These are phyloP conservation scores for Sisymbrium irio DNA, from an alignment of 345 rosid genomes.

Conservation along the genomic window DNA sequence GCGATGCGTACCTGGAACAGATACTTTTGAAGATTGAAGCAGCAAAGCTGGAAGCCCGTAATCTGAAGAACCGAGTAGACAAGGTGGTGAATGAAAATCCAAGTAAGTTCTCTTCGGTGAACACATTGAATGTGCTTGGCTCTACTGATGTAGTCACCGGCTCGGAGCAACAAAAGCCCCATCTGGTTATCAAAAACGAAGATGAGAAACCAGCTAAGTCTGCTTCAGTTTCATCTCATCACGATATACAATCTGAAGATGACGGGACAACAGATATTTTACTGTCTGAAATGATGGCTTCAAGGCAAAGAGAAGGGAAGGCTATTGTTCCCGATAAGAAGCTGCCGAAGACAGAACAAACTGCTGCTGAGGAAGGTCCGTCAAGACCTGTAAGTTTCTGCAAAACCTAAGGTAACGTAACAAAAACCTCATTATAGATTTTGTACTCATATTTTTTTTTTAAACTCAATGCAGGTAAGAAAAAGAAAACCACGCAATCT, in stretches of 20 bases:
- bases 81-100: constrained; percentile 61
- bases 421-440: not conserved
- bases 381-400: constrained; percentile 44
- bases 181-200: constrained; percentile 39
- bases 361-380: constrained; percentile 35
- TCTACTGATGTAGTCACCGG: constrained; percentile 39
- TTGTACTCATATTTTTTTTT: constrained; percentile 1
- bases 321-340: constrained; percentile 37
- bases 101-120: constrained; percentile 47
- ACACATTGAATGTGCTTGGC: constrained; percentile 41
- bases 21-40: constrained; percentile 62
- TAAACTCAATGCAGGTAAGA: constrained; percentile 23
- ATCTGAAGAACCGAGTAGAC: constrained; percentile 57
- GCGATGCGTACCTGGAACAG: constrained; percentile 49
- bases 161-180: constrained; percentile 40
- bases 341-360: constrained; percentile 20
- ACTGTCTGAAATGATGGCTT: constrained; percentile 42
- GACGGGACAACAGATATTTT: constrained; percentile 30
- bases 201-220: constrained; percentile 39
- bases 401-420: not conserved
- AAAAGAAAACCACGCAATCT: constrained; percentile 40
- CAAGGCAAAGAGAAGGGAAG: constrained; percentile 42
- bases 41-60: constrained; percentile 41
- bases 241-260: constrained; percentile 23
- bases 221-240: constrained; percentile 34